Evolutionary conservation across 176 grass and related monocot genomes (phyloP).

Genomic region (Canna indica): DNA sequence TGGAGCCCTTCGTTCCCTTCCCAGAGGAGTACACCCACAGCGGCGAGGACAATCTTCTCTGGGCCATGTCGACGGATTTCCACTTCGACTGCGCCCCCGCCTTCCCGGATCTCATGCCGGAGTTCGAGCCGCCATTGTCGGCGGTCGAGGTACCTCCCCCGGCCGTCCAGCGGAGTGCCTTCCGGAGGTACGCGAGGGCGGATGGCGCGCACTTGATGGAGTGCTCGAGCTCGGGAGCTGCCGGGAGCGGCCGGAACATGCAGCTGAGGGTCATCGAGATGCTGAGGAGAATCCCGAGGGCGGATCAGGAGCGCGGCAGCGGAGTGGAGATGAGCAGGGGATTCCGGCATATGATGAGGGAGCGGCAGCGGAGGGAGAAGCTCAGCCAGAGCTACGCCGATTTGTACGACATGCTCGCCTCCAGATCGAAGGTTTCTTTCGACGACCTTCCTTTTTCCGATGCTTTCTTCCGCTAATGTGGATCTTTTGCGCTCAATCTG

Average conservation of each 20-base stretch:
- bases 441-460: neutral
- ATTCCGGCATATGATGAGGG: constrained; percentile 97
- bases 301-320: neutral
- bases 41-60: constrained; percentile 4
- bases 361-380: constrained; percentile 93
- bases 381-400: constrained; percentile 95
- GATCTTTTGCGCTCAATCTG: neutral
- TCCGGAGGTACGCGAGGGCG: constrained; percentile 25
- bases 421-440: constrained; percentile 25
- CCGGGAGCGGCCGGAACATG: constrained; percentile 8
- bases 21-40: constrained; percentile 38
- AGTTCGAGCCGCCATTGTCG: neutral
- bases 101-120: neutral
- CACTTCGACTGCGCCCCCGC: constrained; percentile 29
- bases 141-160: too few species aligned
- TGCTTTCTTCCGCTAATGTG: neutral
- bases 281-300: constrained; percentile 23
- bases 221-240: neutral
- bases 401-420: constrained; percentile 52
- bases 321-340: constrained; percentile 55
- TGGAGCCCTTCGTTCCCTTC: constrained; percentile 52
- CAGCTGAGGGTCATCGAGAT: constrained; percentile 28
- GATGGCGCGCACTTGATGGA: neutral
- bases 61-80: constrained; percentile 45
- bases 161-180: constrained; percentile 14